Conservation (phyloP, 805 yeast species). For the Metschnikowia cerradonensis region DNA sequence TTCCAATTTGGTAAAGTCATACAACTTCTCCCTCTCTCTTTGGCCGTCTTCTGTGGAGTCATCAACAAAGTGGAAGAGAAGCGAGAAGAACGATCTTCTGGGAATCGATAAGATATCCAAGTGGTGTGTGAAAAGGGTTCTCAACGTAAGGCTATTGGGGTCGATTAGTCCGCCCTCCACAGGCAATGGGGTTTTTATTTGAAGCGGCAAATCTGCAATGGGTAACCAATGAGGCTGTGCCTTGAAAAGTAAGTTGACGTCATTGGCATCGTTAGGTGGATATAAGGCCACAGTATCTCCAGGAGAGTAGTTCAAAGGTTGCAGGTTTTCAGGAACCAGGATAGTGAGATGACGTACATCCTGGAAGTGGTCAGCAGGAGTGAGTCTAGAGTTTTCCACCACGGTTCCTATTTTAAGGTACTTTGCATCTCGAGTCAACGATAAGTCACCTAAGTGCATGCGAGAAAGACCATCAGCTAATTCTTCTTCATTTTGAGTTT, state of each 20-base stretch:
- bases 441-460: not conserved
- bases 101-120: conserved; percentile 83
- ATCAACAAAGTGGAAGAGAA: conserved; percentile 63
- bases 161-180: conserved; percentile 60
- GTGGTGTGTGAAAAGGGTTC: conserved; percentile 72
- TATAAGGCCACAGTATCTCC: conserved; percentile 81
- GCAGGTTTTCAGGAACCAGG: conserved; percentile 30
- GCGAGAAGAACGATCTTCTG: conserved; percentile 71
- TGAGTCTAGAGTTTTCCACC: conserved; percentile 53
- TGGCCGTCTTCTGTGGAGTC: conserved; percentile 51
- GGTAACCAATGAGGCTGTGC: conserved; percentile 68
- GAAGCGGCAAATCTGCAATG: conserved; percentile 58
- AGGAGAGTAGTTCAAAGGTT: conserved; percentile 45
- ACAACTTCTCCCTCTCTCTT: conserved; percentile 70
- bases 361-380: conserved; percentile 75
- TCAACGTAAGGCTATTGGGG: conserved; percentile 51
- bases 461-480: not conserved
- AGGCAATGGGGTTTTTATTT: conserved; percentile 34
- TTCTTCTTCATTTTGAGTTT: not conserved
- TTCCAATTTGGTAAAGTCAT: conserved; percentile 67
- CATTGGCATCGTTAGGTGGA: conserved; percentile 62
- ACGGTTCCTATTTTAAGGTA: conserved; percentile 43
- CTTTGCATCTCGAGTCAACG: conserved; percentile 8
- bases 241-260: conserved; percentile 61
- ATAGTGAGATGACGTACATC: conserved; percentile 66